Base-by-base conservation (phyloP, 2,329 filamentous ascomycete species). In the Fonsecaea multimorphosa region DNA sequence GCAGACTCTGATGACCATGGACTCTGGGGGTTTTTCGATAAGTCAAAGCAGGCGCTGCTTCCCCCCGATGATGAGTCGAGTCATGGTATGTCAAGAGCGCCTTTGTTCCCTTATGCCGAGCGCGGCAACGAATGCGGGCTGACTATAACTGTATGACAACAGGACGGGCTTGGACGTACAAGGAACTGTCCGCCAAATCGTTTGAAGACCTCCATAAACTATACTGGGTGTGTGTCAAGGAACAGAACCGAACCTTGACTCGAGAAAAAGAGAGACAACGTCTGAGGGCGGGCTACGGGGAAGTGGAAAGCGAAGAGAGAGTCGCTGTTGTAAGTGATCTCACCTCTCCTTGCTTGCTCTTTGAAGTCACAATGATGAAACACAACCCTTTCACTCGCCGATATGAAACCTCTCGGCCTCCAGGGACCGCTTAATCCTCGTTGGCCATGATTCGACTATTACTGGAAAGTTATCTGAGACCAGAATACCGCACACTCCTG, bases 221-320 rank as follows among this genome's bases (percentile, higher is more conserved):
- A 74, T 99, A 94, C 93, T 99, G 93, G 92, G 86, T 93, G 62
- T 98, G 95, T 77, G 86, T 90, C 66, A 93, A 91, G 81, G 95
- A 99, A 81, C 85, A 91, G 73, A 99, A 99, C 80, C 87, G 91
- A 72, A 87, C 98, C 72, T 84, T 87, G n/a, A 98, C 96, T 32
- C 88, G 90, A 71, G 83, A 84, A 60, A 78, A 84, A 64, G 92
- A 96, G 81, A 85, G 91, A 73, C 75, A 81, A 32, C 85, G 90
- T 71, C 75, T 91, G 62, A 83, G 89, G 70, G 83, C 91, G 56
- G 88, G 89, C 31, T 95, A 91, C 74, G 94, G 94, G 71, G 85
- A 89, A 29, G 82, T 81, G 52, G 91, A 96, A 80, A 82, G 85
- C 51, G 79, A 83, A 22, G 75, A 79, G 51, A 86, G 95, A 69